phyloP scores from a whole-genome alignment of 2,329 filamentous ascomycete species.

The Fusarium sororula region DNA sequence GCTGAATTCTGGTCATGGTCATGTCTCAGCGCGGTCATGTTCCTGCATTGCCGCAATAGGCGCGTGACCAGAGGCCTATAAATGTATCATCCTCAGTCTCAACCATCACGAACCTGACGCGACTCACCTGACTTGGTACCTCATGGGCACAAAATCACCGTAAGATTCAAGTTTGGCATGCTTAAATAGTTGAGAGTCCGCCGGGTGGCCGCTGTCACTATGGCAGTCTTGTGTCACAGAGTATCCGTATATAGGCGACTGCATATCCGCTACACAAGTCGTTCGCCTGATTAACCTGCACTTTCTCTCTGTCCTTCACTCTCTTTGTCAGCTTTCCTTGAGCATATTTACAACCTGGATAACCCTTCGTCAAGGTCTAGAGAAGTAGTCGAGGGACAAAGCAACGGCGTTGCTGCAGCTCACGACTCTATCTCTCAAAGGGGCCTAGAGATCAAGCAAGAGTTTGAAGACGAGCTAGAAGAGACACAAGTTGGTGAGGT shows the following conservation, averaged over 20 bases:
- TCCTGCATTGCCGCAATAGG: conserved; percentile 28
- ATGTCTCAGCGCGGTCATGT: conserved; percentile 36
- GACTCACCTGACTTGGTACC: conserved; percentile 32
- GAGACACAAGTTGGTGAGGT: background rate
- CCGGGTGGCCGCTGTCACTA: conserved; percentile 1
- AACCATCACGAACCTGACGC: conserved; percentile 35
- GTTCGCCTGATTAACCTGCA: background rate
- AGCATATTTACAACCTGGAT: conserved; percentile 20
- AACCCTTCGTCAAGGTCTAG: conserved; percentile 3
- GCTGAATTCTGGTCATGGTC: conserved; percentile 17
- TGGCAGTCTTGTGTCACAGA: conserved; percentile 19
- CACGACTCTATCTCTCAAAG: conserved; percentile 13
- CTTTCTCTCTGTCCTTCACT: background rate
- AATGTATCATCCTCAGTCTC: conserved; percentile 29
- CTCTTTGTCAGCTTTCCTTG: background rate
- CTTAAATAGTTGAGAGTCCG: conserved; percentile 20
- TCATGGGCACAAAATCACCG: background rate
- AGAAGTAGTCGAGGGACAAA: conserved; percentile 24
- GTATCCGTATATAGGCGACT: conserved; percentile 17
- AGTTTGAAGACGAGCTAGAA: background rate
- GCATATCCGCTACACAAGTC: conserved; percentile 28
- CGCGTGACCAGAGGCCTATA: conserved; percentile 24
- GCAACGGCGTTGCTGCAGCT: conserved; percentile 28
- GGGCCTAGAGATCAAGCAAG: conserved; percentile 2
- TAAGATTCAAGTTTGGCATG: background rate